Conservation (phyloP, 306 rosid species). For the Trifolium repens region DNA sequence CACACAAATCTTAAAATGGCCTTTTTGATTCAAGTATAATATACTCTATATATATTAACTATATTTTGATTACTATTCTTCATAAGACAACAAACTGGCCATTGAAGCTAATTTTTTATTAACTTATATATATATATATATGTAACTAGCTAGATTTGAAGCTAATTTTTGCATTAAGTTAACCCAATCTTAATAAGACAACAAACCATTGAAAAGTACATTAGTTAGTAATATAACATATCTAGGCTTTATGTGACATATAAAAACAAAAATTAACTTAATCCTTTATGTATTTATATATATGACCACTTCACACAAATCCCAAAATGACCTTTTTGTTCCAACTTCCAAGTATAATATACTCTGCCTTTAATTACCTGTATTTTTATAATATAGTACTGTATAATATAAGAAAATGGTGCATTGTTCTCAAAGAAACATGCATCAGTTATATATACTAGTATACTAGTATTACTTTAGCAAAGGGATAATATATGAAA, state of each 20-base stretch:
- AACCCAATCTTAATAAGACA: slow-evolving; percentile 52
- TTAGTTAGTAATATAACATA: slow-evolving; percentile 40
- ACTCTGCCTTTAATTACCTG: slow-evolving; percentile 1
- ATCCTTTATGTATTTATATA: slow-evolving; percentile 5
- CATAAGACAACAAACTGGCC: no score
- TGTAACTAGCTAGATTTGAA: no score
- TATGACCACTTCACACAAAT: slow-evolving; percentile 32
- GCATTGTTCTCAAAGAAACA: slow-evolving; percentile 62
- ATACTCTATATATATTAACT: neutral
- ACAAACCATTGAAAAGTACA: slow-evolving; percentile 41
- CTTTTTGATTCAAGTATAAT: slow-evolving; percentile 41
- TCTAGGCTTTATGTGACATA: slow-evolving; percentile 37
- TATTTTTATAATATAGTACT: neutral
- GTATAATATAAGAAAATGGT: slow-evolving; percentile 36
- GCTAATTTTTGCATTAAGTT: slow-evolving; percentile 25
- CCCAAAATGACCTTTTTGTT: slow-evolving; percentile 45
- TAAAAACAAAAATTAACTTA: slow-evolving; percentile 37
- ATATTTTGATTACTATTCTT: slow-evolving; percentile 17
- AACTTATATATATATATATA: no score
- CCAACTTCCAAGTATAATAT: slow-evolving; percentile 29
- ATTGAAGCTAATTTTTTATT: no score
- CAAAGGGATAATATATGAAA: slow-evolving; percentile 43
- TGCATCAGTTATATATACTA: slow-evolving; percentile 38
- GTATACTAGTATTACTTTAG: slow-evolving; percentile 43
- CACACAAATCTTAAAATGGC: slow-evolving; percentile 43